These are phyloP conservation scores for Talaromyces nanjingensis DNA, from an alignment of 495 filamentous ascomycete species.

Conservation along the genomic window DNA sequence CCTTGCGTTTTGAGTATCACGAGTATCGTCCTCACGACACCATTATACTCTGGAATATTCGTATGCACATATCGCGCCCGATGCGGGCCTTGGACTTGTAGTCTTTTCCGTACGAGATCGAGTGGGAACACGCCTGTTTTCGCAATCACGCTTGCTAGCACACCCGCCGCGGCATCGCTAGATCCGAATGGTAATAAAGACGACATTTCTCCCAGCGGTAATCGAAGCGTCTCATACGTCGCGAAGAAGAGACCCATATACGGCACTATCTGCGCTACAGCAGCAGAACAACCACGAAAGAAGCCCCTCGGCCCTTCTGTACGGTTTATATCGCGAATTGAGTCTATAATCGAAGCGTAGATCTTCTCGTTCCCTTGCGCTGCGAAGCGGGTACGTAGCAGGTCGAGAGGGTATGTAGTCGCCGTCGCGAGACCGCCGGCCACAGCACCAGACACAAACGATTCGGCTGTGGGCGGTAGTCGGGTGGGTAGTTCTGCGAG, in stretches of 20 bases:
- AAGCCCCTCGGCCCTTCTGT: slow-evolving; percentile 73
- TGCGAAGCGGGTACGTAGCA: slow-evolving; percentile 90
- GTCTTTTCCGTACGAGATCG: slow-evolving; percentile 85
- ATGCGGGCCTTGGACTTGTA: slow-evolving; percentile 94
- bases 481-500: slow-evolving; percentile 47
- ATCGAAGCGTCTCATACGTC: slow-evolving; percentile 67
- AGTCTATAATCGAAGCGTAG: slow-evolving; percentile 61
- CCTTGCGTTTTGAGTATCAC: slow-evolving; percentile 69
- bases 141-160: slow-evolving; percentile 67
- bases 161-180: slow-evolving; percentile 73
- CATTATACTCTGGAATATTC: slow-evolving; percentile 79
- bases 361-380: slow-evolving; percentile 83
- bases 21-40: slow-evolving; percentile 55
- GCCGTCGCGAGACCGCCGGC: slow-evolving; percentile 78
- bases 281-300: slow-evolving; percentile 78
- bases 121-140: slow-evolving; percentile 91
- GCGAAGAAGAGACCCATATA: slow-evolving; percentile 97
- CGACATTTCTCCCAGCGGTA: slow-evolving; percentile 41
- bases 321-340: slow-evolving; percentile 62
- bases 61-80: slow-evolving; percentile 69
- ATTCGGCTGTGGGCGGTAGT: slow-evolving; percentile 52
- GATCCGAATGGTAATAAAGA: slow-evolving; percentile 57
- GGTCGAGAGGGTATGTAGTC: slow-evolving; percentile 84
- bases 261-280: slow-evolving; percentile 78
- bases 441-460: slow-evolving; percentile 72